A percentile compares a stretch with the other conserved stretches of the same genome.
phyloP scores from a whole-genome alignment of 2,329 filamentous ascomycete species.

The Stagonosporopsis vannaccii region DNA sequence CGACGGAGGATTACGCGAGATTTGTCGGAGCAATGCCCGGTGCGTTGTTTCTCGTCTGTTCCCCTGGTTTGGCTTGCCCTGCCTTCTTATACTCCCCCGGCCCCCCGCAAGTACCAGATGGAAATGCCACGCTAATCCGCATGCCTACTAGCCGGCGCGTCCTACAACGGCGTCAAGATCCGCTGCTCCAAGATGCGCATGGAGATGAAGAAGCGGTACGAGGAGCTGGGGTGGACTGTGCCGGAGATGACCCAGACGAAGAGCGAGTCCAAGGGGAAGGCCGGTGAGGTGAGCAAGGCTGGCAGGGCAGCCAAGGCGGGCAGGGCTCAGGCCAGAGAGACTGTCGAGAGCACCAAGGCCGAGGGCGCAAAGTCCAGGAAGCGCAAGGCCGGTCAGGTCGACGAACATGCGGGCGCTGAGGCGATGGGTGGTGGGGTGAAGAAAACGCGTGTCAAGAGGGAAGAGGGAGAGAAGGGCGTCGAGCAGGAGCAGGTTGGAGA shows the following conservation, averaged over 20 bases:
- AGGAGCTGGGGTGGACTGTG: background rate
- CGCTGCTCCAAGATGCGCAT: background rate
- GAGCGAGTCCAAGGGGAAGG: background rate
- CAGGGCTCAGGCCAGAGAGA: no score
- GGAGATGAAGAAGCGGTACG: slow-evolving; percentile 1
- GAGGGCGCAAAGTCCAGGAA: no score
- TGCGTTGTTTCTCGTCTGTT: background rate
- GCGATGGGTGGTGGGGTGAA: no score
- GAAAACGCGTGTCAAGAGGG: no score
- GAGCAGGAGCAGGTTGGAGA: no score
- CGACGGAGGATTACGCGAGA: background rate
- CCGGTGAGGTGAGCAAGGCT: background rate
- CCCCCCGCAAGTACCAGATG: no score
- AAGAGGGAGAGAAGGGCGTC: no score
- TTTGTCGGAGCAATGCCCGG: background rate
- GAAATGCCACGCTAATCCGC: no score
- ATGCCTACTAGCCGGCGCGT: background rate
- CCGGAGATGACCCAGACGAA: background rate
- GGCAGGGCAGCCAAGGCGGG: background rate
- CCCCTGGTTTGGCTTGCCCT: background rate
- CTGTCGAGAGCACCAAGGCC: no score
- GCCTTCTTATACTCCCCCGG: no score
- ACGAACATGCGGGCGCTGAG: no score
- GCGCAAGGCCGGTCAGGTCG: no score
- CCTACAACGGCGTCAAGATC: slow-evolving; percentile 2